Conservation (phyloP, 257 asterid species). For the Nemophila menziesii region DNA sequence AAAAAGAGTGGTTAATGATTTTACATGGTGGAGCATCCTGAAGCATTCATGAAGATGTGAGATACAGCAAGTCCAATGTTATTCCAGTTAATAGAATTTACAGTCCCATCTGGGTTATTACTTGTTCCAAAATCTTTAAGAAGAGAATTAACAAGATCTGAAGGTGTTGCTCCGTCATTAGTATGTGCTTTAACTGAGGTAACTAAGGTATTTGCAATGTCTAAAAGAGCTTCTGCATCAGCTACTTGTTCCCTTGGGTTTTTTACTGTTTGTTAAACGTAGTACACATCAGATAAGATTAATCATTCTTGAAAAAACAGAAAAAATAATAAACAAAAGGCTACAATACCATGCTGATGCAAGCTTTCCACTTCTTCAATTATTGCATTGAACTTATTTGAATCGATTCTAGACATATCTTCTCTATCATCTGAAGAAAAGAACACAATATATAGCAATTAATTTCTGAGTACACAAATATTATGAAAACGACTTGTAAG, state of each 20-base stretch:
- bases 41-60: constrained; percentile 50
- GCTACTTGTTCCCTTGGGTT: constrained; percentile 90
- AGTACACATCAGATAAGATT: neutral
- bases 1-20: constrained; percentile 2
- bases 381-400: constrained; percentile 50
- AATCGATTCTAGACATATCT: constrained; percentile 53
- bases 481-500: no score
- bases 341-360: constrained; percentile 63
- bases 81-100: constrained; percentile 48
- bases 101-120: constrained; percentile 26
- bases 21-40: constrained; percentile 81
- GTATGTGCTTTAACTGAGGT: constrained; percentile 69
- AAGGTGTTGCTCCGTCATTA: constrained; percentile 62
- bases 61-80: constrained; percentile 58
- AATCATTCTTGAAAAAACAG: neutral
- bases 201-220: constrained; percentile 74
- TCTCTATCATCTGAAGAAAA: constrained; percentile 66
- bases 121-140: constrained; percentile 59
- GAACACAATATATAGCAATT: neutral
- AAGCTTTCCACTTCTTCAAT: constrained; percentile 69
- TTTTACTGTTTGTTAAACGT: constrained; percentile 31
- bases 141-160: constrained; percentile 58
- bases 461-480: neutral
- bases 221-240: constrained; percentile 91
- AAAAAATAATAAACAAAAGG: neutral